Evolutionary conservation across 176 grass and related monocot genomes (phyloP).

Genomic region (Zoysia japonica): DNA sequence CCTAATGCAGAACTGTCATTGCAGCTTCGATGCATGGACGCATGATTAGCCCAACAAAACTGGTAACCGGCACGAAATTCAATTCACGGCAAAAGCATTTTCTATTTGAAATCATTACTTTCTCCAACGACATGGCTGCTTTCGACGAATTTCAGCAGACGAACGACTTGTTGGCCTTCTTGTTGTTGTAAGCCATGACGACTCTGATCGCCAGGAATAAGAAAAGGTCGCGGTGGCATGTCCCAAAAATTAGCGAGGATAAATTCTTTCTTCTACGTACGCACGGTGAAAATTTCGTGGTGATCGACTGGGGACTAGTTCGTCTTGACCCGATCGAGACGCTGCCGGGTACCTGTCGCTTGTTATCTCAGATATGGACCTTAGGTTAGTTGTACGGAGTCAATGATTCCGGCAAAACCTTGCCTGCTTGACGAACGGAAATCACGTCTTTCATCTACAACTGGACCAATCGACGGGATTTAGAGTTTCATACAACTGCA

Average conservation of each 20-base stretch:
- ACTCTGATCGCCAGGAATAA: conserved; percentile 25
- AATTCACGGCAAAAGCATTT: neutral
- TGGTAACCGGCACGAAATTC: neutral
- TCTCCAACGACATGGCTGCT: conserved; percentile 27
- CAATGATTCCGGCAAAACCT: conserved; percentile 48
- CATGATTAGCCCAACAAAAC: conserved; percentile 34
- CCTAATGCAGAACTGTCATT: conserved; percentile 9
- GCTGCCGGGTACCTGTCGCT: conserved; percentile 43
- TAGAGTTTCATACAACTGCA: neutral
- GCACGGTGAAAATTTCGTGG: conserved; percentile 17
- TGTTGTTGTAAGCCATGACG: conserved; percentile 18
- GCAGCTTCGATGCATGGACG: conserved; percentile 35
- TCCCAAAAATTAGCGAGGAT: neutral
- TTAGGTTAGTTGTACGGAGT: conserved; percentile 16
- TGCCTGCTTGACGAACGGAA: conserved; percentile 36
- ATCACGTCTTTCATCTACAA: conserved; percentile 28
- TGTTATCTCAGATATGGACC: conserved; percentile 30
- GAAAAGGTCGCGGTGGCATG: conserved; percentile 9
- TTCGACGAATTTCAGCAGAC: conserved; percentile 28
- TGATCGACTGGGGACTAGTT: neutral
- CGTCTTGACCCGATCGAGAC: conserved; percentile 42
- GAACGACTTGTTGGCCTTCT: conserved; percentile 32
- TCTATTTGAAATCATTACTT: neutral
- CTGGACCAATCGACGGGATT: conserved; percentile 5
- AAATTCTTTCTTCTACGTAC: conserved; percentile 23